Base-by-base conservation (phyloP, 176 grass and related monocot genomes). In the Ananas comosus region DNA sequence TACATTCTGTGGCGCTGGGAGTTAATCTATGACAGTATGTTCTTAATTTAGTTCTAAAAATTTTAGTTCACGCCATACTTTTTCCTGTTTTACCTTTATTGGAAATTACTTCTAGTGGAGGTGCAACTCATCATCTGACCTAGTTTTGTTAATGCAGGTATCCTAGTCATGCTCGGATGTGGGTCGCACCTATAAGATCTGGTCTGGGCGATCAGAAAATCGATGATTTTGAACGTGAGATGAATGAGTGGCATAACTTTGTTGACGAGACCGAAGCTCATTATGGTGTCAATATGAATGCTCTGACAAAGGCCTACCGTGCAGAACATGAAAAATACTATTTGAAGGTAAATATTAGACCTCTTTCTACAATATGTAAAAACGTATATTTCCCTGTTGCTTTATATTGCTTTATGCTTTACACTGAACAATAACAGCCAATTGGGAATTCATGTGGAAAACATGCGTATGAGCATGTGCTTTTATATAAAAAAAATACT, bases 261-360 rank as follows among this genome's bases (percentile, higher is more conserved):
- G 80, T 88, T 23, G 78, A 80, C 14, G 90, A 86, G 50, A 99
- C 94, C 9, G 82, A 91, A 79, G 21, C 75, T 65, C 72, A 84
- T 84, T 99, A 99, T 88, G 90, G 87, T 13, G 90, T 99, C 19
- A 93, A 99, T 71, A 99, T 99, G 95, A 82, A 90, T 88, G 82
- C 74, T 73, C 82, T 99, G 68, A 93, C 90, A 67, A 93, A 99
- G 78, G 84, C 84, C 11, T 99, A 86, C 49, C 75, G 70, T 19
- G 67, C 70, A 84, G 90, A 99, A 71, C 80, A 99, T 66, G 90
- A 99, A 64, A 99, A 99, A 78, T 99, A 91, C 75, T 93, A 91
- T 80, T 74, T 93, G 14, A 99, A 90, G 89, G 95, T 93, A 85
- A 22, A 56, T 6, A 22, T 11, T 12, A 64, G 49, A 29, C 14